phyloP scores from a whole-genome alignment of 805 yeast genomes.

The Yarrowia alimentaria region DNA sequence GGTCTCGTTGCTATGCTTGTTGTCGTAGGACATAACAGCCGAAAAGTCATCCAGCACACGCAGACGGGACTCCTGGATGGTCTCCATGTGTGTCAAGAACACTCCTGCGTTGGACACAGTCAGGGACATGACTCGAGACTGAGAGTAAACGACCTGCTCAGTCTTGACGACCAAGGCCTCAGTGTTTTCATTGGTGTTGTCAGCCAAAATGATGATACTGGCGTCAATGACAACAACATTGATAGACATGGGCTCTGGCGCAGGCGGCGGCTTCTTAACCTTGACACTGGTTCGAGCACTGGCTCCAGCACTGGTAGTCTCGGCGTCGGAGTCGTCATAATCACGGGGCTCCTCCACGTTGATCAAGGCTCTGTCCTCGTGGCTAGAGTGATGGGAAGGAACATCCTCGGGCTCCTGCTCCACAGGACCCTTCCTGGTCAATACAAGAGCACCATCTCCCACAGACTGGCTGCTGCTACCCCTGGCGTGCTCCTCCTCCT shows the following conservation, averaged over 20 bases:
- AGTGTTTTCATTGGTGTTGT: slow-evolving; percentile 63
- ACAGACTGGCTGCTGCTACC: no score
- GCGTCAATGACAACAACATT: slow-evolving; percentile 71
- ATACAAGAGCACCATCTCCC: slow-evolving; percentile 6
- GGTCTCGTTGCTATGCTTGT: slow-evolving; percentile 59
- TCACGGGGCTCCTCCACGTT: slow-evolving; percentile 2
- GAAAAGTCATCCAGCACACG: slow-evolving; percentile 89
- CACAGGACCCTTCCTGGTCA: slow-evolving; percentile 6
- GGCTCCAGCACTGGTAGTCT: no score
- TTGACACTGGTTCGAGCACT: slow-evolving; percentile 27
- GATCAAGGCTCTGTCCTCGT: slow-evolving; percentile 5
- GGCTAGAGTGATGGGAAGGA: slow-evolving; percentile 13
- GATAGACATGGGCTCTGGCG: slow-evolving; percentile 32
- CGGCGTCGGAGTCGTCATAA: background rate
- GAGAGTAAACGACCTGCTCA: slow-evolving; percentile 69
- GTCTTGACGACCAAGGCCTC: slow-evolving; percentile 90
- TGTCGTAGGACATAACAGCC: slow-evolving; percentile 68
- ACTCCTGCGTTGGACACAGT: slow-evolving; percentile 79
- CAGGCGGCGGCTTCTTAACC: slow-evolving; percentile 28
- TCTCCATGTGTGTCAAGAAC: slow-evolving; percentile 76
- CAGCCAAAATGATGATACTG: slow-evolving; percentile 75
- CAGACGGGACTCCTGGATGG: slow-evolving; percentile 57
- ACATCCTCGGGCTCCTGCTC: background rate
- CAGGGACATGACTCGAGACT: slow-evolving; percentile 63
- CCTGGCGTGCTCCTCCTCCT: slow-evolving; percentile 18